Percentiles rank a stretch among this genome's conserved stretches.
These are phyloP conservation scores for Astrephomene gubernaculifera DNA, from an alignment of 139 green algal genomes.

Conservation along the genomic window DNA sequence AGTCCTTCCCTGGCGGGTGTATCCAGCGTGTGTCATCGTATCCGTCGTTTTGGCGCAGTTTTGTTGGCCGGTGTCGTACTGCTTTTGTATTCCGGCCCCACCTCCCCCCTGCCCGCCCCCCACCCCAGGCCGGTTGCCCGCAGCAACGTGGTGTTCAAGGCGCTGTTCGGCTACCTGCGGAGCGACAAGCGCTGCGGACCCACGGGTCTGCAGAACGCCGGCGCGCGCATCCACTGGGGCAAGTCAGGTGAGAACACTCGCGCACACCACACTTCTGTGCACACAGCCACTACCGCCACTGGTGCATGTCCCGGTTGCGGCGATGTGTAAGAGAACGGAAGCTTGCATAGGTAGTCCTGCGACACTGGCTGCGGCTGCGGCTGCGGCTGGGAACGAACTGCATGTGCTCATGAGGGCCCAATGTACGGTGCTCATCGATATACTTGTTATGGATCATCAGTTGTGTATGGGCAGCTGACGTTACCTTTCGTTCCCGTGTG, in stretches of 20 bases:
- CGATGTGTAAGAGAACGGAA: too few relatives aligned
- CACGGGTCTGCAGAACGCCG: background rate
- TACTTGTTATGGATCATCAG: too few relatives aligned
- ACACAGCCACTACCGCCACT: too few relatives aligned
- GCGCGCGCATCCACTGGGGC: slow-evolving; percentile 83
- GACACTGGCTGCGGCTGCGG: too few relatives aligned
- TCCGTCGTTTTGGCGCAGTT: background rate
- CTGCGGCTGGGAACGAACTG: background rate
- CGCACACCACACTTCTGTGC: too few relatives aligned
- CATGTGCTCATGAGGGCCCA: background rate
- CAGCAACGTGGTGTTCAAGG: slow-evolving; percentile 56
- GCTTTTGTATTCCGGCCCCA: background rate
- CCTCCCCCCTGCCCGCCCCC: background rate
- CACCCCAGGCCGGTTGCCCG: background rate
- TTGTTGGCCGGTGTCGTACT: background rate
- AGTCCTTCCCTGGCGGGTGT: background rate
- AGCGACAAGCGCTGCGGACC: slow-evolving; percentile 39
- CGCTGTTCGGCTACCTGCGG: slow-evolving; percentile 55
- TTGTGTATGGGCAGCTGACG: too few relatives aligned
- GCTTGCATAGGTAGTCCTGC: too few relatives aligned
- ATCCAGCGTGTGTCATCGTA: background rate
- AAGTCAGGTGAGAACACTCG: slow-evolving; percentile 77
- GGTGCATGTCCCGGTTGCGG: too few relatives aligned
- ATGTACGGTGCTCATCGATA: too few relatives aligned
- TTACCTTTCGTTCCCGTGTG: background rate